These are phyloP conservation scores for Penicillium hordei DNA, from an alignment of 2,329 filamentous ascomycete genomes.

Conservation along the genomic window DNA sequence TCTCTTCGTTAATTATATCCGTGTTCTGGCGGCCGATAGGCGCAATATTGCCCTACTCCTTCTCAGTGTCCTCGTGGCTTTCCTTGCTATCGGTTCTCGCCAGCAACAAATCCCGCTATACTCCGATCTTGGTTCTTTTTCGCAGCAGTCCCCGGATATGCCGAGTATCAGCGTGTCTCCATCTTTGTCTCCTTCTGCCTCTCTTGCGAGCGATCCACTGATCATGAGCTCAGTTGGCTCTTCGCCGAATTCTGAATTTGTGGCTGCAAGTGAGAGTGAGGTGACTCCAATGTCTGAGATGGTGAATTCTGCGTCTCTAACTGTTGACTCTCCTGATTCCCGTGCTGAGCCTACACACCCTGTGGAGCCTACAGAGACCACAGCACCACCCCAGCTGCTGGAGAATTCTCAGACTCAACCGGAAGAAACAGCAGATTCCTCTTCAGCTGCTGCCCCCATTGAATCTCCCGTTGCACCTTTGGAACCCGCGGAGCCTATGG, in stretches of 20 bases:
- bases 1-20: slow-evolving; percentile 55
- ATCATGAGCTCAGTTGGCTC: neutral
- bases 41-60: slow-evolving; percentile 48
- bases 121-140: slow-evolving; percentile 17
- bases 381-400: neutral
- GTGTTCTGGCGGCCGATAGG: slow-evolving; percentile 53
- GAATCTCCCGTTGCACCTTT: neutral
- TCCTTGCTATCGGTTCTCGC: slow-evolving; percentile 14
- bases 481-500: neutral
- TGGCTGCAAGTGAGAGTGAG: neutral
- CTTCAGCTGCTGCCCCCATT: neutral
- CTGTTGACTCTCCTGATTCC: neutral
- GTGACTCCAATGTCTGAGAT: neutral
- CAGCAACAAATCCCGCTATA: neutral
- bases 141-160: slow-evolving; percentile 3
- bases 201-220: neutral
- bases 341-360: neutral
- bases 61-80: slow-evolving; percentile 15
- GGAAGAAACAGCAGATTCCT: neutral
- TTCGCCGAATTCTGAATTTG: neutral
- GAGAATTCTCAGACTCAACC: neutral
- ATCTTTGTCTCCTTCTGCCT: neutral
- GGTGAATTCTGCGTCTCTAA: neutral
- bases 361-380: neutral
- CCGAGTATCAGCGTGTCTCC: neutral